A percentile compares a stretch with the other conserved stretches of the same genome.
These are phyloP conservation scores for Hyphodiscus sp. DNA, from an alignment of 2,329 filamentous ascomycete genomes.

Conservation along the genomic window DNA sequence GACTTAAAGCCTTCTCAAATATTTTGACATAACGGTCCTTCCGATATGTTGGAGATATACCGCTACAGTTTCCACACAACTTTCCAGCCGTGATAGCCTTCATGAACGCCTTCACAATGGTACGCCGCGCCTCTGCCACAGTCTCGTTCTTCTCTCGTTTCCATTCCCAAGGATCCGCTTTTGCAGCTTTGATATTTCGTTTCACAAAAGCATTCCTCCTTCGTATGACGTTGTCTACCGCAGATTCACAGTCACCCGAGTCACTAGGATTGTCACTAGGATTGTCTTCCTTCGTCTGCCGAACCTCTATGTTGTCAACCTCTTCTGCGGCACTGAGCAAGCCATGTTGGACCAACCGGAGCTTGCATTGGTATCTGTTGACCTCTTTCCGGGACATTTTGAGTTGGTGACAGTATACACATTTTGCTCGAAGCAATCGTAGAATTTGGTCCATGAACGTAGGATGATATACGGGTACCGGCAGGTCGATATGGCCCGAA, in stretches of 20 bases:
- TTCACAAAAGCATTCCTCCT: constrained; percentile 64
- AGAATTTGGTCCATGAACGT: constrained; percentile 91
- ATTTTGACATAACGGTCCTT: constrained; percentile 92
- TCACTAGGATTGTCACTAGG: constrained; percentile 23
- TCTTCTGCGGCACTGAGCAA: constrained; percentile 60
- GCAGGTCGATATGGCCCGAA: constrained; percentile 89
- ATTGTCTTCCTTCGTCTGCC: constrained; percentile 15
- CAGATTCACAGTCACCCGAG: constrained; percentile 30
- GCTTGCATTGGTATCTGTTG: constrained; percentile 74
- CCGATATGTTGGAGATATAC: constrained; percentile 74
- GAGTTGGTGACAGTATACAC: constrained; percentile 83
- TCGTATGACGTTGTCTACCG: constrained; percentile 41
- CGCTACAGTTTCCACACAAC: constrained; percentile 60
- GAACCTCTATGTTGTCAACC: constrained; percentile 36
- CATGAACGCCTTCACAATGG: constrained; percentile 76
- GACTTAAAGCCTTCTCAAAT: constrained; percentile 72
- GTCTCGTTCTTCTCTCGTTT: constrained; percentile 68
- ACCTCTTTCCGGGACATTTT: constrained; percentile 71
- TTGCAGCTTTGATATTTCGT: constrained; percentile 57
- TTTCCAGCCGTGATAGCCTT: constrained; percentile 62
- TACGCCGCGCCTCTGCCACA: constrained; percentile 67
- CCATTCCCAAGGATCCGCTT: constrained; percentile 36
- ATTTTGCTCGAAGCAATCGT: constrained; percentile 78
- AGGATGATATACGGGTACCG: constrained; percentile 91
- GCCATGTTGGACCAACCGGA: constrained; percentile 80